Percentiles rank a stretch among this genome's conserved stretches.
phyloP scores from a whole-genome alignment of 345 rosid genomes.

The Brassica cretica region DNA sequence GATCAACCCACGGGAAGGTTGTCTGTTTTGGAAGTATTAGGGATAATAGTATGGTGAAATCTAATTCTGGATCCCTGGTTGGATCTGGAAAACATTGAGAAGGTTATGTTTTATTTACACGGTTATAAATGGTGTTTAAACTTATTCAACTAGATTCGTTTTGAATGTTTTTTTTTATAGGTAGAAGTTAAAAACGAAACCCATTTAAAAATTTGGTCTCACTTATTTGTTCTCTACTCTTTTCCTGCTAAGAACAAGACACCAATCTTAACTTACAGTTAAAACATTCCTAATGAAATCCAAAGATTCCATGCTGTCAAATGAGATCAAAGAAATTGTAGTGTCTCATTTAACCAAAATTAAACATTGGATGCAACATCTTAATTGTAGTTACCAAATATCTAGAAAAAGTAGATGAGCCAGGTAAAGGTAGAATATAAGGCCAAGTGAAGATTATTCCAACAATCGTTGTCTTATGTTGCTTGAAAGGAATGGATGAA shows the following conservation, averaged over 20 bases:
- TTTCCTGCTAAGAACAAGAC: conserved; percentile 13
- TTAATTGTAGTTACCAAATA: conserved; percentile 21
- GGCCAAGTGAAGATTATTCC: conserved; percentile 21
- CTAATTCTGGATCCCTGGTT: not conserved
- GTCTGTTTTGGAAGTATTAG: not conserved
- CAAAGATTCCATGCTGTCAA: not conserved
- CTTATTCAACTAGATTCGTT: not conserved
- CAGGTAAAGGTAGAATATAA: conserved; percentile 1
- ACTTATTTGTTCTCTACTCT: not conserved
- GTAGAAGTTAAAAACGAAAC: not conserved
- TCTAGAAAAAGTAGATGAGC: not conserved
- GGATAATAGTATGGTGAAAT: not conserved
- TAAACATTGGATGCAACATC: conserved; percentile 27
- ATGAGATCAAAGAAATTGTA: not conserved
- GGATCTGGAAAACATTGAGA: not conserved
- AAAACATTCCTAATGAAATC: conserved; percentile 16
- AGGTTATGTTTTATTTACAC: not conserved
- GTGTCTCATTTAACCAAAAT: not conserved
- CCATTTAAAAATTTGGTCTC: not conserved
- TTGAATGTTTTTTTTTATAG: not conserved
- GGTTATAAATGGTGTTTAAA: not conserved
- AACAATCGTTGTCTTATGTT: conserved; percentile 36
- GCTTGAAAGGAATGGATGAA: conserved; percentile 40
- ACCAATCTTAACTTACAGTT: conserved; percentile 15
- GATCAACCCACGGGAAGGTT: not conserved